Evolutionary conservation across 2,329 filamentous ascomycete genomes (phyloP).

Genomic region (Sporothrix phasma): DNA sequence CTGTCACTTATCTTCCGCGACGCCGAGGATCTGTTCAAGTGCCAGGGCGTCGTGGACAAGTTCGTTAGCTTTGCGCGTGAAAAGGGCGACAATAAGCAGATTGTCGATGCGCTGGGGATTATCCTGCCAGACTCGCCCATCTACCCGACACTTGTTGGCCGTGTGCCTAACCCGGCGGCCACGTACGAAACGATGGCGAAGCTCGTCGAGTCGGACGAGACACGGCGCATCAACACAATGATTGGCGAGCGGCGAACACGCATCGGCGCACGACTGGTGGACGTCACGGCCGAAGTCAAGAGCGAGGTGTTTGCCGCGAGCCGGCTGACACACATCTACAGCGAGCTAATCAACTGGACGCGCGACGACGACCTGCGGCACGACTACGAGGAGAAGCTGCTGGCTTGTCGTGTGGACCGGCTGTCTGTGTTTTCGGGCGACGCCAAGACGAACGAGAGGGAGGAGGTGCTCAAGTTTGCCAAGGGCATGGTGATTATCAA

Average conservation of each 20-base stretch:
- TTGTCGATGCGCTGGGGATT: slow-evolving; percentile 64
- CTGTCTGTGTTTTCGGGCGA: slow-evolving; percentile 57
- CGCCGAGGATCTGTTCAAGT: slow-evolving; percentile 53
- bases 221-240: slow-evolving; percentile 76
- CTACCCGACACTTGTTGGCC: slow-evolving; percentile 74
- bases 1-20: slow-evolving; percentile 66
- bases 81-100: slow-evolving; percentile 62
- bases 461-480: slow-evolving; percentile 65
- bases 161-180: slow-evolving; percentile 65
- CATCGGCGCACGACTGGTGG: slow-evolving; percentile 70
- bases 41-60: slow-evolving; percentile 64
- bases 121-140: slow-evolving; percentile 72
- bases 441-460: slow-evolving; percentile 59
- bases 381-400: slow-evolving; percentile 79
- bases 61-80: slow-evolving; percentile 64
- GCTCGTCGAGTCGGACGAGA: slow-evolving; percentile 77
- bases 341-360: slow-evolving; percentile 80
- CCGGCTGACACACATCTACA: slow-evolving; percentile 70
- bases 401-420: slow-evolving; percentile 70
- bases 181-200: slow-evolving; percentile 78
- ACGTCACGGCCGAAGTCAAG: slow-evolving; percentile 81
- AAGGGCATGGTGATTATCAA: slow-evolving; percentile 94
- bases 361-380: slow-evolving; percentile 75
- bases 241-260: slow-evolving; percentile 83
- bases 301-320: slow-evolving; percentile 70